These are phyloP conservation scores for Alternaria arbusti DNA, from an alignment of 2,329 filamentous ascomycete species.

Conservation along the genomic window DNA sequence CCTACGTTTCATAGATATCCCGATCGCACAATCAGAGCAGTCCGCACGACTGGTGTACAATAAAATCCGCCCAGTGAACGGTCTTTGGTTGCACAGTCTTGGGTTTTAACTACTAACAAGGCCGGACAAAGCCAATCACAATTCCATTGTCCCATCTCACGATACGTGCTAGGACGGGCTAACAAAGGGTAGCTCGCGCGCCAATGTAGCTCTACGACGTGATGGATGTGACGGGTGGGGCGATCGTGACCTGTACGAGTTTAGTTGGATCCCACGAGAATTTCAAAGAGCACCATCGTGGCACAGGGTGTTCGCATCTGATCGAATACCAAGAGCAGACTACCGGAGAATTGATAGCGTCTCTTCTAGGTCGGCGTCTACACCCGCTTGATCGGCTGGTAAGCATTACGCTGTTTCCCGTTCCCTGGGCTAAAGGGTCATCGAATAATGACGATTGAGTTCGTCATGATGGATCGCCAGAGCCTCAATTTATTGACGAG, in stretches of 20 bases:
- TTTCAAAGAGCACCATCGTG: neutral
- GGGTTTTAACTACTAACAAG: neutral
- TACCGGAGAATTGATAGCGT: neutral
- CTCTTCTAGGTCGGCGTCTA: neutral
- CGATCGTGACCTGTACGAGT: neutral
- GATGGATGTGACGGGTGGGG: slow-evolving; percentile 1
- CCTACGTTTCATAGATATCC: neutral
- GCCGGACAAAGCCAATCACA: slow-evolving; percentile 3
- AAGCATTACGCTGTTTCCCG: neutral
- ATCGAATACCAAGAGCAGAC: neutral
- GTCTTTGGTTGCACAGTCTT: neutral
- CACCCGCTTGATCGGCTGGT: neutral
- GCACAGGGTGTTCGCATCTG: neutral
- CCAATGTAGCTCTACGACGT: slow-evolving; percentile 1
- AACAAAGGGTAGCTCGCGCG: neutral
- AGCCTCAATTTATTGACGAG: neutral
- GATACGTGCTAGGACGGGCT: neutral
- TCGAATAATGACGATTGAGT: neutral
- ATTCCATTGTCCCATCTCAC: neutral
- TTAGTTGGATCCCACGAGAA: neutral
- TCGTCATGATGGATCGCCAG: neutral
- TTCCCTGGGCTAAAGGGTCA: neutral
- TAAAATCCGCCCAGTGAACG: neutral
- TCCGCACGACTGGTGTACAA: neutral
- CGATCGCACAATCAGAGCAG: slow-evolving; percentile 1